Evolutionary conservation across 495 filamentous ascomycete species (phyloP), one percentile per base, ranked within the genome.

Genomic region (Lophiostoma macrostomum): DNA sequence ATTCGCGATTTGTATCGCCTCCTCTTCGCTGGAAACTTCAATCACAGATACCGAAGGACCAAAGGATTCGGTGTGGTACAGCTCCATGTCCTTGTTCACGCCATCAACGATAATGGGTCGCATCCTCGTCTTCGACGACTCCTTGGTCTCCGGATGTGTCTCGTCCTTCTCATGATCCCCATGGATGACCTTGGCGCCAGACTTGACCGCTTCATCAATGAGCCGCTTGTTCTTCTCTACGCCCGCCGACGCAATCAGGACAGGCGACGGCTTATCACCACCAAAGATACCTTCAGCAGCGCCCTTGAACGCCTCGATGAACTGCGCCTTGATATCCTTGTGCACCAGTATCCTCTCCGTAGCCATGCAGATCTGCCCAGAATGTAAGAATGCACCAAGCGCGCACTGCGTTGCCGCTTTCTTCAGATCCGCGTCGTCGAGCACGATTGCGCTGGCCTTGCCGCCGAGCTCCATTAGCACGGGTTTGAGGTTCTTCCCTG

Each of bases 301-400:
- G 24, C 35, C 56, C 45, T 80, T 75, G 8, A 91, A 68, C 56
- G 80, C 76, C 41, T 73, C 68, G 41, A 80, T 77, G 67, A 95
- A 96, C 38, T 78, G 66, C 10, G 76, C 75, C 22, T 53, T 78
- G 78, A 95, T 68, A 13, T 76, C 74, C 30, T 80, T 79, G 64
- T 94, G 86, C 19, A 95, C 87, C 18, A 96, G 70, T 64, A 96
- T 87, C 22, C 86, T 81, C 72, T 96, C 91, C 0, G 90, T 95
- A 2, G 82, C 79, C 91, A 96, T 93, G 74, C 91, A 96, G 41
- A 94, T 81, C 74, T 96, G 91, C 0, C 91, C 91, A 19, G 79
- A 72, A 38, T 82, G 75, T 63, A 81, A 58, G 53, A 80, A 81
- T 0, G 79, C 69, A 27, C 80, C 76, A 23, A 76, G 28, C 0